Evolutionary conservation across 192 early-diverging fungal genomes (phyloP).

Genomic region (Pilobolus umbonatus): DNA sequence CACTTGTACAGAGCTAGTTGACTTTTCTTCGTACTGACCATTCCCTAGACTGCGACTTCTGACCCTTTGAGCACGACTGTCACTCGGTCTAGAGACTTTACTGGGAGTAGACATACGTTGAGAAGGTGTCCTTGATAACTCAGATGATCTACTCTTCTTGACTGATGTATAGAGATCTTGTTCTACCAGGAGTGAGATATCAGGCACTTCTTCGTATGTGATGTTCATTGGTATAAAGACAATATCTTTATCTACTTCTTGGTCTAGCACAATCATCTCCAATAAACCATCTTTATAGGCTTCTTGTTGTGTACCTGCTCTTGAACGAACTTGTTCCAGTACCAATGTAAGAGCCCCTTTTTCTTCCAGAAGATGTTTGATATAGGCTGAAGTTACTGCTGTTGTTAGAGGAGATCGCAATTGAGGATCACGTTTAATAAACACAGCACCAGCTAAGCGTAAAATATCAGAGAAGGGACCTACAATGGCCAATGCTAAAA

Average conservation of each 20-base stretch:
- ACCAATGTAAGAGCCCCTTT: slow-evolving; percentile 4
- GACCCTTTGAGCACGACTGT: slow-evolving; percentile 6
- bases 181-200: not conserved
- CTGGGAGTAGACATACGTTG: slow-evolving; percentile 5
- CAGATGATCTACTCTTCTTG: not conserved
- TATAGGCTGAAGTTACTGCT: slow-evolving; percentile 10
- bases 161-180: slow-evolving; percentile 9
- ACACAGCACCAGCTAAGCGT: slow-evolving; percentile 8
- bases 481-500: slow-evolving; percentile 4
- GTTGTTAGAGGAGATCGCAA: not conserved
- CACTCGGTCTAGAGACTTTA: slow-evolving; percentile 9
- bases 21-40: not conserved
- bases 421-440: slow-evolving; percentile 14
- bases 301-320: slow-evolving; percentile 1
- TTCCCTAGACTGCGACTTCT: slow-evolving; percentile 8
- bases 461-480: slow-evolving; percentile 12
- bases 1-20: not conserved
- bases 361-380: slow-evolving; percentile 1
- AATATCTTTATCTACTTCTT: slow-evolving; percentile 1
- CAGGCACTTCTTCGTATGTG: slow-evolving; percentile 14
- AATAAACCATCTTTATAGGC: slow-evolving; percentile 8
- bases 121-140: not conserved
- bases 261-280: slow-evolving; percentile 3
- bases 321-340: slow-evolving; percentile 13
- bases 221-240: slow-evolving; percentile 18